Conservation (phyloP, 306 rosid genomes). For the Albizia julibrissin region DNA sequence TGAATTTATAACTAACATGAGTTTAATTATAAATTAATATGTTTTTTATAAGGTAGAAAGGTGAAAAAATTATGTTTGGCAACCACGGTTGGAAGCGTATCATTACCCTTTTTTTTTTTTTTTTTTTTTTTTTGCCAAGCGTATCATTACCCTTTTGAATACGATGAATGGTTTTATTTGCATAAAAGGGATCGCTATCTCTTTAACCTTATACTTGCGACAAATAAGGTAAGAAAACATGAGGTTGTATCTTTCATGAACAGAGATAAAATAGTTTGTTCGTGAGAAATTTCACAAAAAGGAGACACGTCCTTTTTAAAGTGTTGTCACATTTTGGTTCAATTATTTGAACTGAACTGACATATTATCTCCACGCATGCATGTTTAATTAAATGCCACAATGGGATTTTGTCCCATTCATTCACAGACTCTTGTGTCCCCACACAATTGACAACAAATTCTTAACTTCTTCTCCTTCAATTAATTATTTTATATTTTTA, state of each 20-base stretch:
- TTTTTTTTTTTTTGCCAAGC: too few relatives aligned
- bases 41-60: too few relatives aligned
- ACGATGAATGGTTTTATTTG: background rate
- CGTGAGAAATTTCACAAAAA: background rate
- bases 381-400: slow-evolving; percentile 8
- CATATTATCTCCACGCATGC: slow-evolving; percentile 23
- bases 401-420: slow-evolving; percentile 1
- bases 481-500: background rate
- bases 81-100: too few relatives aligned
- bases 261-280: background rate
- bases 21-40: too few relatives aligned
- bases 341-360: slow-evolving; percentile 44
- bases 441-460: background rate
- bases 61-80: too few relatives aligned
- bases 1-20: too few relatives aligned
- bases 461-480: background rate
- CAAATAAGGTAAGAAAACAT: background rate
- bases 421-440: background rate
- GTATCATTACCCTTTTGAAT: background rate
- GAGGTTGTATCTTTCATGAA: background rate
- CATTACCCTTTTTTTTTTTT: too few relatives aligned
- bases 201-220: background rate
- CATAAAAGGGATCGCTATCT: background rate
- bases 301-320: slow-evolving; percentile 9
- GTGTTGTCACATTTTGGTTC: slow-evolving; percentile 31